Conservation (phyloP, 1,284 basidiomycete genomes). For the Naganishia liquefaciens region DNA sequence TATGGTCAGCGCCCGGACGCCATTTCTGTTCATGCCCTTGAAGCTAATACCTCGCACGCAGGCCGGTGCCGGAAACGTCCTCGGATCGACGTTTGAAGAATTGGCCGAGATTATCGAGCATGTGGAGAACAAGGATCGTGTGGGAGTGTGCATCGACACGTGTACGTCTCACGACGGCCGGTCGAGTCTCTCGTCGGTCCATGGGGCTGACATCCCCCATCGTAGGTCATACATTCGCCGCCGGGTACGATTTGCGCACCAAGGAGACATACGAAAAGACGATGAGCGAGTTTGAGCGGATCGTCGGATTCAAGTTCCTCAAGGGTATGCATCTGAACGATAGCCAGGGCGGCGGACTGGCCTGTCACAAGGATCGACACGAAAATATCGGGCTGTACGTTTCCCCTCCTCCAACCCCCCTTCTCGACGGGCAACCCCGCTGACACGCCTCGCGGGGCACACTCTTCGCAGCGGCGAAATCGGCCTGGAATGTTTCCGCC, state of each 20-base stretch:
- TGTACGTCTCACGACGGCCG: conserved; percentile 57
- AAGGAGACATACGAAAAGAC: conserved; percentile 48
- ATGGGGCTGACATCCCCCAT: conserved; percentile 3
- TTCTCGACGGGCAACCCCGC: too few relatives aligned
- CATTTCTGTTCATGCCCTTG: neutral
- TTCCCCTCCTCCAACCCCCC: neutral
- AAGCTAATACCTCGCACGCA: conserved; percentile 50
- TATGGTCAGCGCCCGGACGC: conserved; percentile 66
- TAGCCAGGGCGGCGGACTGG: conserved; percentile 52
- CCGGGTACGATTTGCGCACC: conserved; percentile 78
- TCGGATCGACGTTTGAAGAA: conserved; percentile 72
- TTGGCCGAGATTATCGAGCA: conserved; percentile 67
- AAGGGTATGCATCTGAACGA: conserved; percentile 83
- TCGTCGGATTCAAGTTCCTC: conserved; percentile 71
- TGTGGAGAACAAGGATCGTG: conserved; percentile 72
- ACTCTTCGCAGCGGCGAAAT: conserved; percentile 62
- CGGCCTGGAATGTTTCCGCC: conserved; percentile 65
- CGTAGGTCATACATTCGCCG: conserved; percentile 75
- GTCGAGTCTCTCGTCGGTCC: neutral
- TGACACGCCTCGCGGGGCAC: too few relatives aligned
- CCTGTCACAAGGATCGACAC: conserved; percentile 70
- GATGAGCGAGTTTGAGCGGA: conserved; percentile 64
- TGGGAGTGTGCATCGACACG: conserved; percentile 83
- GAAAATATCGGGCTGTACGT: conserved; percentile 77
- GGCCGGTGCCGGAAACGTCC: conserved; percentile 77